Conservation (phyloP, 2,329 filamentous ascomycete genomes). For the Beauveria bassiana region DNA sequence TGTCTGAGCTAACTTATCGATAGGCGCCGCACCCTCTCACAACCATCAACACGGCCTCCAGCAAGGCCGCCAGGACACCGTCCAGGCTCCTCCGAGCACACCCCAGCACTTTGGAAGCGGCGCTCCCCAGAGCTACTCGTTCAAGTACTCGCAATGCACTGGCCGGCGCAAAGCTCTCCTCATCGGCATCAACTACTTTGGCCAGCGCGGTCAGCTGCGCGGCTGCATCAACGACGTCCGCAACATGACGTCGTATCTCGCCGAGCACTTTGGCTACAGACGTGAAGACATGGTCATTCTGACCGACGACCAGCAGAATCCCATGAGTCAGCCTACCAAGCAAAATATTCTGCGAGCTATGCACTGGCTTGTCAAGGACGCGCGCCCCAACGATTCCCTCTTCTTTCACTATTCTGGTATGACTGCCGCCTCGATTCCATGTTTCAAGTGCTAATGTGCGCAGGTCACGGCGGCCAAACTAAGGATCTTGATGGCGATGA, state of each 20-base stretch:
- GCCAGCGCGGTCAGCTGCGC: constrained; percentile 79
- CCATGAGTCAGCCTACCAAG: constrained; percentile 94
- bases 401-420: constrained; percentile 96
- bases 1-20: background rate
- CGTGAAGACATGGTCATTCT: constrained; percentile 95
- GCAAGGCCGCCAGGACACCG: constrained; percentile 38
- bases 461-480: constrained; percentile 74
- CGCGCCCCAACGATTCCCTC: constrained; percentile 82
- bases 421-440: constrained; percentile 17
- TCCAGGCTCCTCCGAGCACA: constrained; percentile 57
- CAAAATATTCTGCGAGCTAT: constrained; percentile 91
- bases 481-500: constrained; percentile 73
- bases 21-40: background rate
- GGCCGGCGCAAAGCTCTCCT: constrained; percentile 81
- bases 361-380: constrained; percentile 97
- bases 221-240: constrained; percentile 97
- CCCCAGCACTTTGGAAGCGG: constrained; percentile 72
- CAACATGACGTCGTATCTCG: constrained; percentile 90
- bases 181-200: constrained; percentile 96
- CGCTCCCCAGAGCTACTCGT: constrained; percentile 72
- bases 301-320: constrained; percentile 94
- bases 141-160: constrained; percentile 87
- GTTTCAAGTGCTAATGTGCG: background rate
- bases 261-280: constrained; percentile 84
- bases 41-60: background rate